phyloP scores from a whole-genome alignment of 2,329 filamentous ascomycete species.

The Exophiala mesophila region DNA sequence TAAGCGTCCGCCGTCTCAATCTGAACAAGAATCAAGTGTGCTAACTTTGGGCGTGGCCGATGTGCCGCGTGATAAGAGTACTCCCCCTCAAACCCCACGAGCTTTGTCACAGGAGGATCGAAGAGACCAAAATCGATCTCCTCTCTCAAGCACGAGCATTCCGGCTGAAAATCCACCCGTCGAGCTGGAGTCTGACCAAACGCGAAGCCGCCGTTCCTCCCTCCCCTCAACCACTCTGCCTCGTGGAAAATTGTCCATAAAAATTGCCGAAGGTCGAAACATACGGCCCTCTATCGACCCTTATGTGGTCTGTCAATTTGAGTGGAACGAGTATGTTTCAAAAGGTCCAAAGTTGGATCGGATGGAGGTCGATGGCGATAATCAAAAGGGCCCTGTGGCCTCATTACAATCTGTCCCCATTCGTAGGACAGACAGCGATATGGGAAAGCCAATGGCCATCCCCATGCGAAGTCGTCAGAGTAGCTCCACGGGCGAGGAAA shows the following conservation, averaged over 20 bases:
- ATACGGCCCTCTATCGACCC: constrained; percentile 79
- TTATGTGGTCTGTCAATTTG: constrained; percentile 94
- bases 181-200: constrained; percentile 23
- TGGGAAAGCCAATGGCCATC: constrained; percentile 82
- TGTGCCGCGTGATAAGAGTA: constrained; percentile 70
- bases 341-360: constrained; percentile 67
- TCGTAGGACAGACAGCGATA: constrained; percentile 71
- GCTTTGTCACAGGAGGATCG: constrained; percentile 66
- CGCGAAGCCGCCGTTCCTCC: constrained; percentile 31
- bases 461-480: constrained; percentile 96
- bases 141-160: constrained; percentile 20
- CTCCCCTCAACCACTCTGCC: constrained; percentile 61
- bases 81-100: constrained; percentile 82
- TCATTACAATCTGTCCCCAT: constrained; percentile 54
- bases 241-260: constrained; percentile 84
- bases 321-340: constrained; percentile 93
- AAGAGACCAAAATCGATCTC: constrained; percentile 28
- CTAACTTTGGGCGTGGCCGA: constrained; percentile 75
- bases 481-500: constrained; percentile 79
- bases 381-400: constrained; percentile 51
- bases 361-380: constrained; percentile 57
- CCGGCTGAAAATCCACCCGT: constrained; percentile 26
- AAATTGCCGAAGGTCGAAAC: constrained; percentile 78
- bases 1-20: constrained; percentile 38
- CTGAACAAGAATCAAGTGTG: constrained; percentile 49